phyloP scores from a whole-genome alignment of 202 grass and related monocot species.

The Elaeis oleifera region DNA sequence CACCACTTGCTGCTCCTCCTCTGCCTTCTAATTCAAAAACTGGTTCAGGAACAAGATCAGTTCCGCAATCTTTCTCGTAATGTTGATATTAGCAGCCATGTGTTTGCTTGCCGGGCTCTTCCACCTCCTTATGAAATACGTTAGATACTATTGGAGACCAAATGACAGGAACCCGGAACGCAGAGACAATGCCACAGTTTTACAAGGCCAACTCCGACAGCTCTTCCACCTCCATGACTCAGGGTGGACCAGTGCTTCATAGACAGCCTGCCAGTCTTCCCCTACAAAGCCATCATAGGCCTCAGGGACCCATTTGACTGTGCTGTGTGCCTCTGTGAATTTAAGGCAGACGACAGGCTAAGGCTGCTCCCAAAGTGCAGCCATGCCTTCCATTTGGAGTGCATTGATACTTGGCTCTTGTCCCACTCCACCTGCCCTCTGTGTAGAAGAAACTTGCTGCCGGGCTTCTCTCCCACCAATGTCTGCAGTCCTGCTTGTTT shows the following conservation, averaged over 20 bases:
- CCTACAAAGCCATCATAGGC: conserved; percentile 5
- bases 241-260: conserved; percentile 13
- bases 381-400: conserved; percentile 14
- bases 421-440: conserved; percentile 16
- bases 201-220: conserved; percentile 12
- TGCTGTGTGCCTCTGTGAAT: conserved; percentile 10
- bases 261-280: conserved; percentile 2
- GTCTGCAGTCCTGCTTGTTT: background rate
- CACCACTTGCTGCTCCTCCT: background rate
- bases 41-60: too few relatives aligned
- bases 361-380: conserved; percentile 9
- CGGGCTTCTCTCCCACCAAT: background rate
- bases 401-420: conserved; percentile 14
- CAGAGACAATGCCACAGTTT: background rate
- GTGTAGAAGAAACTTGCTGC: conserved; percentile 1
- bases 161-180: background rate
- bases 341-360: conserved; percentile 11
- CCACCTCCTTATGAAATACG: background rate
- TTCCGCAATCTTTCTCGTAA: background rate
- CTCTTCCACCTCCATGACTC: conserved; percentile 18
- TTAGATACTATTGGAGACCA: background rate
- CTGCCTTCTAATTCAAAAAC: too few relatives aligned
- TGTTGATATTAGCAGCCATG: background rate
- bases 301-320: conserved; percentile 12
- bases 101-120: conserved; percentile 2